Evolutionary conservation across 345 rosid genomes (phyloP), one percentile per base, ranked within the genome.

Genomic region (Dovyalis caffra): DNA sequence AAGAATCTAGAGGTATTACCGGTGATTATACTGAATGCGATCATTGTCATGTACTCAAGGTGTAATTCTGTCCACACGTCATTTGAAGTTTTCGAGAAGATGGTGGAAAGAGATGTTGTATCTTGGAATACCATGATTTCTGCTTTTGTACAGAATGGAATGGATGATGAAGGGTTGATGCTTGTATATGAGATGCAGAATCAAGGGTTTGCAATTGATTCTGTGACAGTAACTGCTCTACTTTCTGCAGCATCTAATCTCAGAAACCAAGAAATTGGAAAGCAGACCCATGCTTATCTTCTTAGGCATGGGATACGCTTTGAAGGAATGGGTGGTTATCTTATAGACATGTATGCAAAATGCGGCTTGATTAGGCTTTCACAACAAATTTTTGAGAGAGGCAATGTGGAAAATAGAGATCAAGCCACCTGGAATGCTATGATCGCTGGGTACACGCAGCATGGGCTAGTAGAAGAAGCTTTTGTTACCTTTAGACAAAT

Each of bases 161-260:
- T 90, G 78, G 89, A 90, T 75, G 91, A 92, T 75, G 97, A 94
- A 87, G 98, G 93, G 63, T 60, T 94, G 85, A 84, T 89, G 90
- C 89, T 92, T 70, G 90, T 87, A 57, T 71, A 87, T 65, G 97
- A 88, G 85, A 92, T 94, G 98, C 97, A 89, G 85, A 92, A 76
- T 79, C 97, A 94, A 76, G 85, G 85, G 61, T 87, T 86, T 78
- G 37, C 64, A 68, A 76, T 84, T 71, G 97, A 92, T 88, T 81
- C 80, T 49, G 93, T 94, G 82, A 92, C 97, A 32, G 86, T 84
- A 69, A 80, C 93, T 11, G 91, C 91, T 69, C 78, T 94, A 75
- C 97, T 94, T 74, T 92, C 98, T 11, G 91, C 90, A 40, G 91
- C 97, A 77, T 94, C 98, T 47, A 92, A 94, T 85, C 94, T 89